These are phyloP conservation scores for Botrytis sinoallii DNA, from an alignment of 2,329 filamentous ascomycete species.

Conservation along the genomic window DNA sequence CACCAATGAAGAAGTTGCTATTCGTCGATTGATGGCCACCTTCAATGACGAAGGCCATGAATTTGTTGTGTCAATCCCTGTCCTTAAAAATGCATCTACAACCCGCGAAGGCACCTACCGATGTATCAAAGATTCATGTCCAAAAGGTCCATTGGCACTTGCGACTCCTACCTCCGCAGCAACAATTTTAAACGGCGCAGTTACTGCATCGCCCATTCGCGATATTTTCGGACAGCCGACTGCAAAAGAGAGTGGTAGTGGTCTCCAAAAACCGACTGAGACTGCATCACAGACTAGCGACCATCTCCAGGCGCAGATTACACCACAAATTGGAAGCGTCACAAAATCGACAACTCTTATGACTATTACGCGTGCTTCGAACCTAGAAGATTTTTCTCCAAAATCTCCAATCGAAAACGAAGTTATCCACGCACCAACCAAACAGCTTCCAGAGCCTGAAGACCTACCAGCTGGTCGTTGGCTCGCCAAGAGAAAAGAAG, in stretches of 20 bases:
- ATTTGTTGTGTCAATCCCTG: not conserved
- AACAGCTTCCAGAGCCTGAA: not conserved
- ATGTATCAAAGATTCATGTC: slow-evolving; percentile 5
- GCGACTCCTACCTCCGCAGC: not conserved
- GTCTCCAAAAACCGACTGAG: not conserved
- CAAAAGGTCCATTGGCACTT: not conserved
- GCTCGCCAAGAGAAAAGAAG: not conserved
- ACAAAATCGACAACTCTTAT: not conserved
- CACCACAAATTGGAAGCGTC: not conserved
- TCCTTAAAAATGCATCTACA: not conserved
- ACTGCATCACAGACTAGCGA: not conserved
- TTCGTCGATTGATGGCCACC: slow-evolving; percentile 9
- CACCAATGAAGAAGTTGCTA: slow-evolving; percentile 12
- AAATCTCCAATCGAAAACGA: not conserved
- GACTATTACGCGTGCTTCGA: not conserved
- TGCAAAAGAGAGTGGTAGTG: too few relatives aligned
- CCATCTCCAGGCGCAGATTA: not conserved
- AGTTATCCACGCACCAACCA: not conserved
- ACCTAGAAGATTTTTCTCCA: not conserved
- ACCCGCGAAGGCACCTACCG: not conserved
- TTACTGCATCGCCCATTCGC: not conserved
- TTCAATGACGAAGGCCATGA: slow-evolving; percentile 12
- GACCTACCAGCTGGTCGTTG: slow-evolving; percentile 3
- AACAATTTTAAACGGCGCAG: too few relatives aligned
- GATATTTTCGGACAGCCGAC: not conserved